Conservation (phyloP, 2,329 filamentous ascomycete species). For the Magnaporthales sp. region DNA sequence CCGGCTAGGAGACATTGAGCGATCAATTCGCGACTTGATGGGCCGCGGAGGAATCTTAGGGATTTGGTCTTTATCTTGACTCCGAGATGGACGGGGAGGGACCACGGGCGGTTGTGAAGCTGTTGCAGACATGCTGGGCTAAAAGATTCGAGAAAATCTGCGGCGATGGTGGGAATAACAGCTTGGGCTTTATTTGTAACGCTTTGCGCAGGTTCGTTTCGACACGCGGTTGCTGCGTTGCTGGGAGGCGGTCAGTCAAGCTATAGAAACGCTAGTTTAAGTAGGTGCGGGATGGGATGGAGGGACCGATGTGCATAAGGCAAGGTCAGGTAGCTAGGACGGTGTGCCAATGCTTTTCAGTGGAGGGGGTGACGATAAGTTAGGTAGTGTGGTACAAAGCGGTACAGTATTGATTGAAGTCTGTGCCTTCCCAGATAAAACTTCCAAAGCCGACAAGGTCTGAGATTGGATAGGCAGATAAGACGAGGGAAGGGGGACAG, state of each 20-base stretch:
- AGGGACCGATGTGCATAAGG: neutral
- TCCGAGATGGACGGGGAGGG: conserved; percentile 47
- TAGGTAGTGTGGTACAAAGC: neutral
- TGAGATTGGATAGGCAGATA: neutral
- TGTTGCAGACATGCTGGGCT: conserved; percentile 35
- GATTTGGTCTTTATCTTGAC: conserved; percentile 37
- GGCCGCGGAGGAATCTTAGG: conserved; percentile 79
- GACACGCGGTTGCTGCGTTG: neutral
- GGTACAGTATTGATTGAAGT: neutral
- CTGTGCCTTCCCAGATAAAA: neutral
- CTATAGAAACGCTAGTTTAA: neutral
- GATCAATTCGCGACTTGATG: conserved; percentile 55
- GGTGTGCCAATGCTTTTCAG: neutral
- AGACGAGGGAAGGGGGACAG: neutral
- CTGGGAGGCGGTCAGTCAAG: neutral
- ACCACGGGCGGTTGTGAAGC: conserved; percentile 40
- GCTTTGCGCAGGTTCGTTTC: neutral
- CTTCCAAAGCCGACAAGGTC: neutral
- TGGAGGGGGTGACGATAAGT: neutral
- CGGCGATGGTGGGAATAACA: neutral
- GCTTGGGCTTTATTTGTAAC: neutral
- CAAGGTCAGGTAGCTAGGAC: neutral
- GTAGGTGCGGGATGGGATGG: neutral
- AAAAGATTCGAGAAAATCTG: neutral
- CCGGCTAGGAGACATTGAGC: conserved; percentile 67